These are phyloP conservation scores for Mycena floridula DNA, from an alignment of 768 basidiomycete species.

Conservation along the genomic window DNA sequence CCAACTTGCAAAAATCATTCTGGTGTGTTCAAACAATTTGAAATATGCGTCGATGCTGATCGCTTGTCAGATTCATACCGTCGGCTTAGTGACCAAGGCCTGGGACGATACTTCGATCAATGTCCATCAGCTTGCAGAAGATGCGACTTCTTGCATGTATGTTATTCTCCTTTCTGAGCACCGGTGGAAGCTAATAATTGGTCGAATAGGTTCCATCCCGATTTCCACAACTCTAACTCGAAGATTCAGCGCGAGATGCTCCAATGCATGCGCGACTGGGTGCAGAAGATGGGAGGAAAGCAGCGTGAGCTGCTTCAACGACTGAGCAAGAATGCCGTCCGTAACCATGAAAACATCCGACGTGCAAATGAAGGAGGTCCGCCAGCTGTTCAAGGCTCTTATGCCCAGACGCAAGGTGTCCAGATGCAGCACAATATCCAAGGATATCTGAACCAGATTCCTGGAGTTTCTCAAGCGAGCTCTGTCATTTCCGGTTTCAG, in stretches of 20 bases:
- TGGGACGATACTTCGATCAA: constrained; percentile 73
- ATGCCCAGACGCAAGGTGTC: constrained; percentile 40
- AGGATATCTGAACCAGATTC: constrained; percentile 40
- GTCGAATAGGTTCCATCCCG: constrained; percentile 67
- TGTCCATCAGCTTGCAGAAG: constrained; percentile 50
- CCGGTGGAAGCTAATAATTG: background rate
- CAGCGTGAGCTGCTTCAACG: constrained; percentile 47
- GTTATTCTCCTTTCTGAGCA: constrained; percentile 14
- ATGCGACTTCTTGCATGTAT: constrained; percentile 62
- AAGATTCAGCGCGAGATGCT: constrained; percentile 75
- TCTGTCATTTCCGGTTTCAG: constrained; percentile 28
- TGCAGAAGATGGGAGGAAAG: constrained; percentile 40
- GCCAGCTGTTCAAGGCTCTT: constrained; percentile 39
- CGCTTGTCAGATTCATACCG: constrained; percentile 47
- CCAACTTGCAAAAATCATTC: constrained; percentile 59
- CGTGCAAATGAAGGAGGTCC: constrained; percentile 44
- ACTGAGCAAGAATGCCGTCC: constrained; percentile 59
- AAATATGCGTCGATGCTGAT: no score
- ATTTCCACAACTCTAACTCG: constrained; percentile 62
- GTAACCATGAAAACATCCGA: constrained; percentile 68
- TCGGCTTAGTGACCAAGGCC: constrained; percentile 64
- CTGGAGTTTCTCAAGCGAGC: constrained; percentile 36
- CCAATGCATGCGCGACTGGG: constrained; percentile 59
- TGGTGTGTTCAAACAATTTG: no score
- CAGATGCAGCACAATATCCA: constrained; percentile 41